Conservation (phyloP, 1,139 yeast species). For the Oligophagozyma castellii region DNA sequence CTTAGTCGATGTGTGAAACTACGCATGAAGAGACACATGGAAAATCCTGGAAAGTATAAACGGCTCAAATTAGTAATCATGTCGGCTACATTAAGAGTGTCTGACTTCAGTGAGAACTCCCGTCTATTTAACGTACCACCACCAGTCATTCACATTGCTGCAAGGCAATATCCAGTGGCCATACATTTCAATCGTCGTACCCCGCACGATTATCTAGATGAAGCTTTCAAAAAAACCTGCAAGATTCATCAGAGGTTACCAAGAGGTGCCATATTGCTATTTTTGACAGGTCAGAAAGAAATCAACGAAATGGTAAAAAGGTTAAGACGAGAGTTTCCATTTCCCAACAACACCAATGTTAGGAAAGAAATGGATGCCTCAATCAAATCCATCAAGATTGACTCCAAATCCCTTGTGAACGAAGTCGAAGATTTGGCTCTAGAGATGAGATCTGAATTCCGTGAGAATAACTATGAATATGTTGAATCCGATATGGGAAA, state of each 20-base stretch:
- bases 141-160: constrained; percentile 81
- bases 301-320: constrained; percentile 63
- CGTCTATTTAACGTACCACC: constrained; percentile 65
- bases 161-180: constrained; percentile 91
- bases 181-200: constrained; percentile 82
- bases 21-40: constrained; percentile 42
- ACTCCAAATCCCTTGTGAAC: constrained; percentile 46
- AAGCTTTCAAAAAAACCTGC: constrained; percentile 71
- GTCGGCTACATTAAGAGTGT: constrained; percentile 93
- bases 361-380: constrained; percentile 25
- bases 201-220: constrained; percentile 65
- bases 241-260: constrained; percentile 82
- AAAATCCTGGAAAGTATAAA: constrained; percentile 35
- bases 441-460: constrained; percentile 36
- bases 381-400: constrained; percentile 32
- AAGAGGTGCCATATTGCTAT: constrained; percentile 85
- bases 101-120: constrained; percentile 79
- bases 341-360: constrained; percentile 24
- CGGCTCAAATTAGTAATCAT: constrained; percentile 62
- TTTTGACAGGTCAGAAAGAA: constrained; percentile 90
- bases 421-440: constrained; percentile 89
- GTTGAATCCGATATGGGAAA: constrained; percentile 15
- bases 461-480: constrained; percentile 16
- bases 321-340: constrained; percentile 58
- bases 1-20: constrained; percentile 73